These are phyloP conservation scores for Coprinellus aureogranulatus DNA, from an alignment of 768 basidiomycete species.

Conservation along the genomic window DNA sequence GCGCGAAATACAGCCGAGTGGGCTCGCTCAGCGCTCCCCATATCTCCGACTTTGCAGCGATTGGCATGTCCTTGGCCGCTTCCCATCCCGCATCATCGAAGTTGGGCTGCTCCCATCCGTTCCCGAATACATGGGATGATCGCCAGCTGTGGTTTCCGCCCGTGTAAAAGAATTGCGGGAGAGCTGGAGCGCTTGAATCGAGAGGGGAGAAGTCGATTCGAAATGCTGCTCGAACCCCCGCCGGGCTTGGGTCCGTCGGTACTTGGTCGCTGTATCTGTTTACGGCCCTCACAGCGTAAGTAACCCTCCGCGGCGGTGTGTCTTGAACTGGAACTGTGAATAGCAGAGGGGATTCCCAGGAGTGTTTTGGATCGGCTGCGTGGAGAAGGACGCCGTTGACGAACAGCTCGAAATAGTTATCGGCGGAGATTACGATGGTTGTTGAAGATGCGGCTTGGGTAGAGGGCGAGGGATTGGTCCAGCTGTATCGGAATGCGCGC, in stretches of 20 bases:
- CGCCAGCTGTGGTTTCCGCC: too few species aligned
- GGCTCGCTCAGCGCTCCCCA: too few species aligned
- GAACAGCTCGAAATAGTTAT: slow-evolving; percentile 27
- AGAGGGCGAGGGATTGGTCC: slow-evolving; percentile 16
- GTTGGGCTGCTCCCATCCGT: too few species aligned
- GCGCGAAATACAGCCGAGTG: too few species aligned
- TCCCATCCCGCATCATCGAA: too few species aligned
- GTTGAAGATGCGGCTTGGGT: slow-evolving; percentile 11
- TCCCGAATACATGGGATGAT: too few species aligned
- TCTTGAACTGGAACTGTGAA: neutral
- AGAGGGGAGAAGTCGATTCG: too few species aligned
- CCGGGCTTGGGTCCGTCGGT: neutral
- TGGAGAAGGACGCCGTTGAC: slow-evolving; percentile 20
- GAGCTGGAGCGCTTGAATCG: too few species aligned
- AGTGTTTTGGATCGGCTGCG: neutral
- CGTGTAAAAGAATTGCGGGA: too few species aligned
- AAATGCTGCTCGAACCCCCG: too few species aligned
- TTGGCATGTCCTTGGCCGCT: too few species aligned
- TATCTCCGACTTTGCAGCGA: too few species aligned
- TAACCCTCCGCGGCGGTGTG: neutral
- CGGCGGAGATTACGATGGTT: slow-evolving; percentile 22
- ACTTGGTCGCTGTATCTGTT: neutral
- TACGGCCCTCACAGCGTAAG: neutral
- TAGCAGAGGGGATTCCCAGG: neutral
- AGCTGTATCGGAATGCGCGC: slow-evolving; percentile 28